A percentile compares a stretch with the other conserved stretches of the same genome.
These are phyloP conservation scores for Aspergillus chevalieri DNA, from an alignment of 2,329 filamentous ascomycete genomes.

Conservation along the genomic window DNA sequence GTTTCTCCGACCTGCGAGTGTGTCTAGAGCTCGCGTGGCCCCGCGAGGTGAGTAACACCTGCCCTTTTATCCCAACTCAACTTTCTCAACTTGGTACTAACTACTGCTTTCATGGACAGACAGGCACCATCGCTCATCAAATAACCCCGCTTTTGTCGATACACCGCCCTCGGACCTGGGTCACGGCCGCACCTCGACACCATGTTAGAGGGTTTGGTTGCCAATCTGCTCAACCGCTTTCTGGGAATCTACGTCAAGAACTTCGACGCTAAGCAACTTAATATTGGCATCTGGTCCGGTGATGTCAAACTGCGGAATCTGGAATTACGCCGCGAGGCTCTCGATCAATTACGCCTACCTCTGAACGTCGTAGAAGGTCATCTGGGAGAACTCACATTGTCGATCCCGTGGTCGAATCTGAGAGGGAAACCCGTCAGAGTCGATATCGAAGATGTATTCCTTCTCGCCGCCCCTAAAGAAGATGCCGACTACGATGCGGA, in stretches of 20 bases:
- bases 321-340: constrained; percentile 85
- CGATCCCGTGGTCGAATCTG: constrained; percentile 96
- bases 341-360: constrained; percentile 93
- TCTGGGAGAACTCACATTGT: constrained; percentile 81
- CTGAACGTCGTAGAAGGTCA: constrained; percentile 96
- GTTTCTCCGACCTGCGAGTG: constrained; percentile 13
- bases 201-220: constrained; percentile 97
- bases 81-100: constrained; percentile 3
- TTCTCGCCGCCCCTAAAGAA: constrained; percentile 91
- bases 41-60: constrained; percentile 9
- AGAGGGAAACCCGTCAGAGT: constrained; percentile 90
- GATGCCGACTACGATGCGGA: constrained; percentile 89
- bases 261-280: constrained; percentile 95
- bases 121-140: constrained; percentile 5
- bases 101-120: constrained; percentile 4
- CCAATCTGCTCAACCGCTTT: constrained; percentile 96
- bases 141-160: constrained; percentile 10
- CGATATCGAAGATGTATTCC: constrained; percentile 92
- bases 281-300: constrained; percentile 97
- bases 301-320: constrained; percentile 93
- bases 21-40: constrained; percentile 15
- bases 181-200: constrained; percentile 58
- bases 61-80: constrained; percentile 2
- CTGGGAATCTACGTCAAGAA: constrained; percentile 99
- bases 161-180: constrained; percentile 56